Conservation (phyloP, 257 asterid genomes). For the Solanum okadae region DNA sequence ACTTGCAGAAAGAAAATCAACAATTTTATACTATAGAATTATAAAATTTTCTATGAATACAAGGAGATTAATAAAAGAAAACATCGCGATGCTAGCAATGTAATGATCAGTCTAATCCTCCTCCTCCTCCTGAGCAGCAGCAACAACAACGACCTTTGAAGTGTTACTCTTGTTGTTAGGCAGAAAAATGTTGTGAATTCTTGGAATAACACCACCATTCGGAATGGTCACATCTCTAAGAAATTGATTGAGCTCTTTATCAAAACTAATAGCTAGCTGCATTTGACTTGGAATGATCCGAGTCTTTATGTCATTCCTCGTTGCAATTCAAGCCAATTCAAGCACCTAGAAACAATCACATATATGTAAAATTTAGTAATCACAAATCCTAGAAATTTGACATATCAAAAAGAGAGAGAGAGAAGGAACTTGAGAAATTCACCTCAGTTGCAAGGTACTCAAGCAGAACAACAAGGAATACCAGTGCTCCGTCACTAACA, state of each 20-base stretch:
- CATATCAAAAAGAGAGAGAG: no score
- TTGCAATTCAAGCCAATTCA: background rate
- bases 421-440: background rate
- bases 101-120: background rate
- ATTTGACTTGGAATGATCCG: background rate
- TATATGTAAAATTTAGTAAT: no score
- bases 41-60: no score
- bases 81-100: no score
- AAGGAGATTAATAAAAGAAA: no score
- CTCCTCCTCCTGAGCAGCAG: no score
- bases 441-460: constrained; percentile 6
- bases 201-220: background rate
- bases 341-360: constrained; percentile 33
- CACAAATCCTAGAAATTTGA: no score
- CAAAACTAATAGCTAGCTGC: background rate
- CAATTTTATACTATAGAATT: no score
- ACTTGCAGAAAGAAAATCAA: background rate
- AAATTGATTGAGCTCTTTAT: background rate
- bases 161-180: background rate
- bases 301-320: background rate
- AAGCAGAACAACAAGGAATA: background rate
- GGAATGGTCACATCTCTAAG: background rate
- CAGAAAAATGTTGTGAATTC: background rate
- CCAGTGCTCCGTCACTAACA: background rate
- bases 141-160: background rate